Conservation (phyloP, 306 rosid species). For the Lathyrus aphaca region DNA sequence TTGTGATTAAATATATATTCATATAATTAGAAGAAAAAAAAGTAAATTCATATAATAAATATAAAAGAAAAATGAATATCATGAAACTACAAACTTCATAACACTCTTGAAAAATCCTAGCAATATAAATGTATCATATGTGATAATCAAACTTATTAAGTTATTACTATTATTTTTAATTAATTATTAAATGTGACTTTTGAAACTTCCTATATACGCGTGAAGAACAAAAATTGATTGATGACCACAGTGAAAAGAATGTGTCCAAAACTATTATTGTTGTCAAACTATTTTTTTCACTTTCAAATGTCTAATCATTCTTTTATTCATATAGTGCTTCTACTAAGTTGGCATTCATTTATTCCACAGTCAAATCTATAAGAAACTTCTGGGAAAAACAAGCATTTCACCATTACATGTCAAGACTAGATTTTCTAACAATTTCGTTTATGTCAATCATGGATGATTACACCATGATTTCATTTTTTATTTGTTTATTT, state of each 20-base stretch:
- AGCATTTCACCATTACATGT: slow-evolving; percentile 32
- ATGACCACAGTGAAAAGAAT: slow-evolving; percentile 26
- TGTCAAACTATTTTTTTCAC: not conserved
- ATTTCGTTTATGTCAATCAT: slow-evolving; percentile 19
- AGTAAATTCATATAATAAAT: no score
- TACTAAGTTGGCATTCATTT: slow-evolving; percentile 41
- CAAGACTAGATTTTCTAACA: not conserved
- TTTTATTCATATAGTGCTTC: slow-evolving; percentile 40
- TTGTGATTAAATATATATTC: no score
- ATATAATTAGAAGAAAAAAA: no score
- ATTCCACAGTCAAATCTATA: slow-evolving; percentile 25
- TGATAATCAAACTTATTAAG: not conserved
- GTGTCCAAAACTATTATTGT: slow-evolving; percentile 29
- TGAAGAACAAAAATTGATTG: slow-evolving; percentile 33
- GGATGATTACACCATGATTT: slow-evolving; percentile 18
- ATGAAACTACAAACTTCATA: no score
- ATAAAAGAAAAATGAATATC: no score
- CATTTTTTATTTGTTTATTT: no score
- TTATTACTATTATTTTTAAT: no score
- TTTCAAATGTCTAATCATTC: slow-evolving; percentile 48
- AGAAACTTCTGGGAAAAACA: slow-evolving; percentile 46
- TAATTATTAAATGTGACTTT: not conserved
- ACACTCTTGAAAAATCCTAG: no score
- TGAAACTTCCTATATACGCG: slow-evolving; percentile 34
- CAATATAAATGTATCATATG: not conserved